Percentiles rank a stretch among this genome's conserved stretches.
phyloP scores from a whole-genome alignment of 2,329 filamentous ascomycete species.

The Chaetomiaceae sp. region DNA sequence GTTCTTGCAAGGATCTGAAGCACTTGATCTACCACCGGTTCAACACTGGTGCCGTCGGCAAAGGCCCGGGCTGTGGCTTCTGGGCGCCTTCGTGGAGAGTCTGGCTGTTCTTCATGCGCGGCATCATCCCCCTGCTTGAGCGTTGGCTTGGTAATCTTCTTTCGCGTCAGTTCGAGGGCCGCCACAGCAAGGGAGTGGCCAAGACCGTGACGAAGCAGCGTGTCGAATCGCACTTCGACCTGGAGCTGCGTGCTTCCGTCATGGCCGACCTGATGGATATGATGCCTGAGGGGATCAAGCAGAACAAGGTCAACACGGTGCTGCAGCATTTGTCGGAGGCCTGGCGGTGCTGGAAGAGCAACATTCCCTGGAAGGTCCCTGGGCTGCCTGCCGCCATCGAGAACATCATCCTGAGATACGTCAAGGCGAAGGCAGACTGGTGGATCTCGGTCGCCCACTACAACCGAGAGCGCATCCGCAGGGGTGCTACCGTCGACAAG shows the following conservation, averaged over 20 bases:
- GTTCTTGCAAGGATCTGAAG: slow-evolving; percentile 97
- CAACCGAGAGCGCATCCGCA: slow-evolving; percentile 92
- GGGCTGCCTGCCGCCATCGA: slow-evolving; percentile 95
- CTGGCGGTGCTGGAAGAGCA: slow-evolving; percentile 99
- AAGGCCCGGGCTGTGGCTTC: slow-evolving; percentile 96
- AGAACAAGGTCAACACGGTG: slow-evolving; percentile 98
- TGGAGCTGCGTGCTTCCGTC: slow-evolving; percentile 93
- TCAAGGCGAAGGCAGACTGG: slow-evolving; percentile 99
- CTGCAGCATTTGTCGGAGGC: slow-evolving; percentile 96
- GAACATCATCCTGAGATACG: slow-evolving; percentile 96
- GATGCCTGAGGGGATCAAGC: slow-evolving; percentile 99
- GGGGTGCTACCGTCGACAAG: slow-evolving; percentile 97
- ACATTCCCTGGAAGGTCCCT: slow-evolving; percentile 99
- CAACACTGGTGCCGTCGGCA: slow-evolving; percentile 93
- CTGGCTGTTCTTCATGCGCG: slow-evolving; percentile 98
- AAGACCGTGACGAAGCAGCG: slow-evolving; percentile 99
- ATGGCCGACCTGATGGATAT: slow-evolving; percentile 99
- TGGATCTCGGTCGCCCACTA: slow-evolving; percentile 99
- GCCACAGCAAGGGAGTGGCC: slow-evolving; percentile 96
- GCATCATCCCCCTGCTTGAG: slow-evolving; percentile 93
- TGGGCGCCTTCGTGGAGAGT: slow-evolving; percentile 99
- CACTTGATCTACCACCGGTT: slow-evolving; percentile 99
- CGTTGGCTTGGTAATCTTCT: slow-evolving; percentile 96
- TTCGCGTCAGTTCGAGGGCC: slow-evolving; percentile 95
- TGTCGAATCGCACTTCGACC: slow-evolving; percentile 96